Conservation (phyloP, 2,329 filamentous ascomycete genomes). For the Xylaria sp. region DNA sequence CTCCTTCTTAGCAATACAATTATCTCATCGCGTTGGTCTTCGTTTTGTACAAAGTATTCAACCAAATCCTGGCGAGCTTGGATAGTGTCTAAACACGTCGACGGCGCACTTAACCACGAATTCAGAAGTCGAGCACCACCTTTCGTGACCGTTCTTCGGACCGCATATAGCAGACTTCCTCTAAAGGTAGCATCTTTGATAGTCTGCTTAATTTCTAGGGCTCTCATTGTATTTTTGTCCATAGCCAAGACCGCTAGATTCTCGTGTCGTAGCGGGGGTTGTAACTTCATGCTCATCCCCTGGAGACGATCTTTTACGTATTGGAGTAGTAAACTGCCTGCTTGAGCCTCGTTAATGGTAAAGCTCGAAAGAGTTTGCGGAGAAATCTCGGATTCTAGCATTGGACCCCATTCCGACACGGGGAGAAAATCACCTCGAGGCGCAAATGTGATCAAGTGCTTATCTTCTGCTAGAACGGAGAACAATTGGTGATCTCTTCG, state of each 20-base stretch:
- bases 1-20: slow-evolving; percentile 76
- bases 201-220: slow-evolving; percentile 89
- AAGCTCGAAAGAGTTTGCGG: slow-evolving; percentile 66
- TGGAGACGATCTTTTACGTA: slow-evolving; percentile 85
- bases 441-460: slow-evolving; percentile 80
- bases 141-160: slow-evolving; percentile 89
- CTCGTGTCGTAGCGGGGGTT: slow-evolving; percentile 81
- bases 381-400: slow-evolving; percentile 80
- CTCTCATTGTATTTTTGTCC: slow-evolving; percentile 89
- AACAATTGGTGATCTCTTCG: slow-evolving; percentile 71
- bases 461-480: slow-evolving; percentile 77
- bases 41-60: slow-evolving; percentile 74
- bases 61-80: slow-evolving; percentile 85
- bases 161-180: slow-evolving; percentile 89
- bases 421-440: slow-evolving; percentile 58
- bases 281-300: slow-evolving; percentile 81
- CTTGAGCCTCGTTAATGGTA: slow-evolving; percentile 74
- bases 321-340: slow-evolving; percentile 82
- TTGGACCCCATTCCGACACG: slow-evolving; percentile 75
- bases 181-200: slow-evolving; percentile 81
- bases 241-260: slow-evolving; percentile 85
- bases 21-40: slow-evolving; percentile 76
- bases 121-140: slow-evolving; percentile 87
- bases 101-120: slow-evolving; percentile 89
- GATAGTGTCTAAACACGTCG: slow-evolving; percentile 85